Percentiles rank a stretch among this genome's conserved stretches.
Evolutionary conservation across 352 stramenopile species (phyloP).

Genomic region (Phytophthora citricola): DNA sequence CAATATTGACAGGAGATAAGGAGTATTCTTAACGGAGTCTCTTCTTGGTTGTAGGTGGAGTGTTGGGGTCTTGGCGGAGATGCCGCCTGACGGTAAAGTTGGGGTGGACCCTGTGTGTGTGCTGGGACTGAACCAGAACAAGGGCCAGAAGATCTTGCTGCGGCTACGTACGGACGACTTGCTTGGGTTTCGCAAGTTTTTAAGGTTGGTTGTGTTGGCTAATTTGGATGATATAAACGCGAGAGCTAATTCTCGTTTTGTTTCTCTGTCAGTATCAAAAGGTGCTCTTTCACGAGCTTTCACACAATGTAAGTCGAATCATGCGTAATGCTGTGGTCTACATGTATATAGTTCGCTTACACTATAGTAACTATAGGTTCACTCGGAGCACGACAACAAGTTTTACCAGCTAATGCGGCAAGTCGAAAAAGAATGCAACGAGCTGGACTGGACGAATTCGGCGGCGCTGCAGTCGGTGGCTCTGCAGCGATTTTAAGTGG

Average conservation of each 20-base stretch:
- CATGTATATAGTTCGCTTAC: not conserved
- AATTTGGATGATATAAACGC: not conserved
- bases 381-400: constrained; percentile 80
- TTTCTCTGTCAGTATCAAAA: constrained; percentile 83
- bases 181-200: constrained; percentile 91
- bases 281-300: constrained; percentile 94
- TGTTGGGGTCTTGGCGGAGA: constrained; percentile 87
- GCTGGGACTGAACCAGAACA: constrained; percentile 96
- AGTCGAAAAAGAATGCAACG: constrained; percentile 76
- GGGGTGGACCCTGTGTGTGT: constrained; percentile 88
- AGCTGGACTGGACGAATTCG: constrained; percentile 72
- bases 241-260: not conserved
- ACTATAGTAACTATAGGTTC: constrained; percentile 37
- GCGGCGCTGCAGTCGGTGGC: constrained; percentile 49
- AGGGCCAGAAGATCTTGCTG: constrained; percentile 94
- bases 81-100: constrained; percentile 93
- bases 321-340: not conserved
- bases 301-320: constrained; percentile 87
- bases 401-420: constrained; percentile 87
- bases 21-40: not conserved
- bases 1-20: not conserved
- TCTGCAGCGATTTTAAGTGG: constrained; percentile 22
- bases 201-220: constrained; percentile 50
- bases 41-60: constrained; percentile 63
- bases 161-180: constrained; percentile 95